These are phyloP conservation scores for Annulohypoxylon bovei DNA, from an alignment of 495 filamentous ascomycete species.

Conservation along the genomic window DNA sequence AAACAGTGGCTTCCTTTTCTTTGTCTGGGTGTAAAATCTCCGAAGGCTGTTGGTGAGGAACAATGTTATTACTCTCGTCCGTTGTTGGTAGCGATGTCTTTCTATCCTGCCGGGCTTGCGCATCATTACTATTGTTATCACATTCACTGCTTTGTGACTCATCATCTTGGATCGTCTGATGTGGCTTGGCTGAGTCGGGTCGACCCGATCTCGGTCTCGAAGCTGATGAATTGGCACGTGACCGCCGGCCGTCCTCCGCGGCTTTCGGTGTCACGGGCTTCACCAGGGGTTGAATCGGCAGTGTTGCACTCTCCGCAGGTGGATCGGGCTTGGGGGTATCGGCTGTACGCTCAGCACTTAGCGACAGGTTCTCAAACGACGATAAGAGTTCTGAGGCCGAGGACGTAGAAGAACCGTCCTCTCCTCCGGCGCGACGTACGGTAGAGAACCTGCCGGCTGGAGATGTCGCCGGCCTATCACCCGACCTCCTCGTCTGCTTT, in stretches of 20 bases:
- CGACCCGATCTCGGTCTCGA: neutral
- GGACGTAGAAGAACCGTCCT: slow-evolving; percentile 35
- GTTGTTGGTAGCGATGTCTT: neutral
- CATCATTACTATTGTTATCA: slow-evolving; percentile 2
- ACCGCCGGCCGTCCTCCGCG: slow-evolving; percentile 12
- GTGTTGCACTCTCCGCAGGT: slow-evolving; percentile 28
- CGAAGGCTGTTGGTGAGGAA: neutral
- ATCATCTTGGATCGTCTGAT: neutral
- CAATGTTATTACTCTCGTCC: slow-evolving; percentile 6
- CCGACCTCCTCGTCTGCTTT: slow-evolving; percentile 26
- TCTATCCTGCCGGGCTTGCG: neutral
- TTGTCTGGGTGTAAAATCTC: slow-evolving; percentile 7
- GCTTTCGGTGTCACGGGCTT: slow-evolving; percentile 33
- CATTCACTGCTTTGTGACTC: slow-evolving; percentile 27
- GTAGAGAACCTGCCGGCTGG: slow-evolving; percentile 77
- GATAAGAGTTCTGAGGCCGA: slow-evolving; percentile 44
- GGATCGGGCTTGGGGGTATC: slow-evolving; percentile 34
- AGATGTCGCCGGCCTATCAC: slow-evolving; percentile 32
- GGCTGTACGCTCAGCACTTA: slow-evolving; percentile 47
- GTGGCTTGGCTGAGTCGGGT: neutral
- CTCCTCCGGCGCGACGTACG: slow-evolving; percentile 85
- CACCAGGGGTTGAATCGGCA: slow-evolving; percentile 47
- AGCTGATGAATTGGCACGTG: neutral
- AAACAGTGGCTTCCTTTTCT: slow-evolving; percentile 8
- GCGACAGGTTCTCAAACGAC: slow-evolving; percentile 47